phyloP scores from a whole-genome alignment of 2,329 filamentous ascomycete genomes.

The Aspergillus sp. region DNA sequence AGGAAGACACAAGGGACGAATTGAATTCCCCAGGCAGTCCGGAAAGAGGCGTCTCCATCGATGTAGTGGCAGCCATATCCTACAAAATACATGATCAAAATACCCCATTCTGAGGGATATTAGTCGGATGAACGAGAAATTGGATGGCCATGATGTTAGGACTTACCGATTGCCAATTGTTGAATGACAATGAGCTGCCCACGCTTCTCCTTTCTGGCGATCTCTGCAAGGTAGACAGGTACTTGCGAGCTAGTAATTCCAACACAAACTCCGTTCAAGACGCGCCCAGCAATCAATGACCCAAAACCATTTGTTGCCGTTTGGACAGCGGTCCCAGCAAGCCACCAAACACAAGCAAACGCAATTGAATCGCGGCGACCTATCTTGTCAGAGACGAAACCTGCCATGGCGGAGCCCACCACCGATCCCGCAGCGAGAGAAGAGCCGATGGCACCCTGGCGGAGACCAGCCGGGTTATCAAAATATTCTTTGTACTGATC shows the following conservation, averaged over 20 bases:
- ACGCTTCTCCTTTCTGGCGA: conserved; percentile 35
- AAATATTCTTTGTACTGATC: conserved; percentile 53
- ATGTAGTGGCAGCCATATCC: conserved; percentile 49
- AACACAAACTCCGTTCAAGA: conserved; percentile 31
- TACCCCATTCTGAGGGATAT: conserved; percentile 35
- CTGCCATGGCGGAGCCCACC: conserved; percentile 48
- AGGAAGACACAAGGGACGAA: conserved; percentile 47
- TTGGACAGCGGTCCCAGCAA: conserved; percentile 46
- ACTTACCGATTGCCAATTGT: conserved; percentile 33
- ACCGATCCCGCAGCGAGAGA: conserved; percentile 52
- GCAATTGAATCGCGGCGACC: conserved; percentile 50
- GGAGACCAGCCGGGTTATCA: conserved; percentile 49
- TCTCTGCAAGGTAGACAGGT: conserved; percentile 40
- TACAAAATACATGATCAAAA: conserved; percentile 51
- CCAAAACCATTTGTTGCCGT: conserved; percentile 37
- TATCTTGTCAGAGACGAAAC: conserved; percentile 47
- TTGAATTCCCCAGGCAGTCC: conserved; percentile 49
- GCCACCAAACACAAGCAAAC: conserved; percentile 52
- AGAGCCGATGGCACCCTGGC: conserved; percentile 52
- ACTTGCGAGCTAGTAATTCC: conserved; percentile 38
- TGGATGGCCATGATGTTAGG: not conserved
- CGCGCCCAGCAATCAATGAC: conserved; percentile 36
- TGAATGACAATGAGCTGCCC: conserved; percentile 34
- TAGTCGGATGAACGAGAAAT: not conserved
- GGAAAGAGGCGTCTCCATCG: conserved; percentile 41